Evolutionary conservation across 164 flowering plant species (phyloP).

Genomic region (Dillenia suffruticosa): DNA sequence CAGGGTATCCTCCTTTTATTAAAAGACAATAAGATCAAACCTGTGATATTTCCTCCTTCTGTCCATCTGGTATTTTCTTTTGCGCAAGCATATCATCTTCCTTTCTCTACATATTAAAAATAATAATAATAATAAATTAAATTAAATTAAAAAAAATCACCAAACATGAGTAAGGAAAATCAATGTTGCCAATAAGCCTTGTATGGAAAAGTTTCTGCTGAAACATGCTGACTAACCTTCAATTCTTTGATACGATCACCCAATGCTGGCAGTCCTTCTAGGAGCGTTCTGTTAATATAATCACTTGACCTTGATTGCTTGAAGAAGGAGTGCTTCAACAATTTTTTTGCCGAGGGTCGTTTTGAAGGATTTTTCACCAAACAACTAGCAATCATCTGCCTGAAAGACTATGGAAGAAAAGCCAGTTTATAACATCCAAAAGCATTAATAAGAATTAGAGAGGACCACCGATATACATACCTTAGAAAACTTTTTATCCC

Average conservation of each 20-base stretch:
- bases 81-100: conserved; percentile 93
- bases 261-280: conserved; percentile 86
- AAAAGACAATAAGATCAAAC: conserved; percentile 26
- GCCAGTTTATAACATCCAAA: too few relatives aligned
- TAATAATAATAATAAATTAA: conserved; percentile 5
- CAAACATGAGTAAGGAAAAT: too few relatives aligned
- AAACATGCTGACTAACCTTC: conserved; percentile 43
- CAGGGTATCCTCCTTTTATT: not conserved
- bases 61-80: conserved; percentile 86
- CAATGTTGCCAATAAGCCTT: too few relatives aligned
- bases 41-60: conserved; percentile 93
- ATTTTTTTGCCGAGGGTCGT: conserved; percentile 83
- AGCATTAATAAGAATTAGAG: too few relatives aligned
- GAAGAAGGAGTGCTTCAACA: conserved; percentile 83
- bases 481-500: conserved; percentile 87
- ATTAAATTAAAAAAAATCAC: not conserved
- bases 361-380: conserved; percentile 92
- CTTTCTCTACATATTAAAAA: conserved; percentile 44
- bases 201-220: too few relatives aligned
- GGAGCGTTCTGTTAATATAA: conserved; percentile 61
- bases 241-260: conserved; percentile 75
- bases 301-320: conserved; percentile 90
- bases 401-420: conserved; percentile 60
- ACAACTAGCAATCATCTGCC: conserved; percentile 97
- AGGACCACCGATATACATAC: conserved; percentile 24